Evolutionary conservation across 75 land plant genomes (phyloP), one percentile per base, ranked within the genome.

Genomic region (Pinus tabuliformis): DNA sequence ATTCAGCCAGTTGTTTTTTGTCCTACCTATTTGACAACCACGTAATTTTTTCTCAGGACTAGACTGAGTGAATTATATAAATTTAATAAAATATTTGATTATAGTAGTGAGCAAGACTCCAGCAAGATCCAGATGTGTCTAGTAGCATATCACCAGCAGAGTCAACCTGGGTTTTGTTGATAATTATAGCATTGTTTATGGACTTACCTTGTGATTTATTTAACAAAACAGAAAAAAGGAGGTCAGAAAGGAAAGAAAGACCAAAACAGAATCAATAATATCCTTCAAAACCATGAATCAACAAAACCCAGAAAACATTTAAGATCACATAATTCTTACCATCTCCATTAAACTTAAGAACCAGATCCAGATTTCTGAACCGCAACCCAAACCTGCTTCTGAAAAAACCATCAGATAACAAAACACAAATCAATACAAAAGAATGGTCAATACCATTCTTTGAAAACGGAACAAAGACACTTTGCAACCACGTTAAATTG

Each of bases 331-430:
- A 49, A 24, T 42, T 52, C 37, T 75, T 36, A 61, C 76, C 68
- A 20, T 37, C 70, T 62, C 49, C 52, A 37, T 59, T 63, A 75
- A 24, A 66, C 42, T 77, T 57, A 82, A 58, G 81, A 78, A 57
- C 74, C 76, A 15, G 79, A 81, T 9, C 86, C 90, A 58, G 91
- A 72, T 76, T 80, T 88, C 60, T 88, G 91, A 63, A 88, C 81
- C 5, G 87, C 87, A 78, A 85, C 91, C 91, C 91, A 89, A 56
- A 89, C 87, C 78, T 89, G 91, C 76, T 82, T 89, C 91, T 89
- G 82, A 62, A 64, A 26, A 79, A 36, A 45, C 42, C 11, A 62
- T 28, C 54, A 77, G 24, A 79, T 72, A 56, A n/a, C n/a, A 42
- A 62, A 60, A 57, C 14, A 45, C 33, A 18, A 33, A 52, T 52